Base-by-base conservation (phyloP, 2,329 filamentous ascomycete species). In the Ascomycota sp. region DNA sequence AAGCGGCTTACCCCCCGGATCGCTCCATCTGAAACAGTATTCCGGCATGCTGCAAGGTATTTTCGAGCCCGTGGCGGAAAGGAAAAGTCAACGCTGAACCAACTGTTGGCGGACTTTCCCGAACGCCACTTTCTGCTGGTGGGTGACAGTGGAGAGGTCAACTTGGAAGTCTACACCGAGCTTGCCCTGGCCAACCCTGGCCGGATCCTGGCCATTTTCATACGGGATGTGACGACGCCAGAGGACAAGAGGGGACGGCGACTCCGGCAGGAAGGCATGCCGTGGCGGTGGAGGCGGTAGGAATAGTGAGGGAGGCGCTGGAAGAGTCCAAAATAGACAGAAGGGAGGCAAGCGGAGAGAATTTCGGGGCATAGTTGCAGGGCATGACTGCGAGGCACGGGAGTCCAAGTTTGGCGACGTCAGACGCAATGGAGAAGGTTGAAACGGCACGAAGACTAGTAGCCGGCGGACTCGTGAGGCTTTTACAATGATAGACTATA, bases 1-100 rank as follows among this genome's bases (percentile, higher is more conserved):
- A 25, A 78, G 79, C 6, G 78, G 78, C 2, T 57, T 98, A 1
- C 89, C 89, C 0, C 69, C 69, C 1, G 91, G 89, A 0, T 94
- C 86, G 0, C 79, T 95, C 39, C 91, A 98, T 47, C 52, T 98
- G 39, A 98, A 98, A 51, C 82, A 92, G 39, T 98, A 98, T 51
- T 81, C 72, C 35, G 89, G 91, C 28, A 94, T 95, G 81, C 61
- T 98, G 10, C 86, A 95, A 52, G 89, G 91, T 0, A 93, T 98
- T 25, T 95, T 98, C 42, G 89, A 98, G 51, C 89, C 89, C 8
- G 89, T 94, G 0, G 83, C 86, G 0, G 91, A 98, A 52, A 65
- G 86, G 33, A 98, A 98, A 86, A 83, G 50, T 73, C 76, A 1
- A 85, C 82, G 0, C 59, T 98, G 2, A 82, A 91, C 37, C 75